A percentile compares a stretch with the other conserved stretches of the same genome.
Evolutionary conservation across 257 asterid species (phyloP).

Genomic region (Coffea canephora): DNA sequence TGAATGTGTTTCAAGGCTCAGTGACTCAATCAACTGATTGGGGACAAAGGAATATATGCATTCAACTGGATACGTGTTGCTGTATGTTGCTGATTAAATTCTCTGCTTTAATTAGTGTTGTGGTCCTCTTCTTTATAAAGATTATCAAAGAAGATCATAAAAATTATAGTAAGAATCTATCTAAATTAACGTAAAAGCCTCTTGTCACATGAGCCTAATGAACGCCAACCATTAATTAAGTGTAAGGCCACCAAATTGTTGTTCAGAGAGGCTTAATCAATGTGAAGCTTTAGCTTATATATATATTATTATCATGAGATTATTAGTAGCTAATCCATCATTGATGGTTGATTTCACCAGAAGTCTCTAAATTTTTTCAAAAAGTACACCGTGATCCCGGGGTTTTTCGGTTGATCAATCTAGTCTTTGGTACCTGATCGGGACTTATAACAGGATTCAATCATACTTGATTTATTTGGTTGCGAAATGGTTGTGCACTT

Average conservation of each 20-base stretch:
- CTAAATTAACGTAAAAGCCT: slow-evolving; percentile 18
- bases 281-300: slow-evolving; percentile 2
- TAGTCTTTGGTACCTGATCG: background rate
- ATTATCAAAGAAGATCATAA: background rate
- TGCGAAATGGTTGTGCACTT: background rate
- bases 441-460: background rate
- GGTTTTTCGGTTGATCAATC: background rate
- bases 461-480: background rate
- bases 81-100: background rate
- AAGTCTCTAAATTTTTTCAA: background rate
- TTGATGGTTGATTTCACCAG: background rate
- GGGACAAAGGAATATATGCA: background rate
- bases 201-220: slow-evolving; percentile 40
- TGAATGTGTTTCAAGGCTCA: background rate
- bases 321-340: background rate
- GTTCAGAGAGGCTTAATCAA: background rate
- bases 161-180: background rate
- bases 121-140: slow-evolving; percentile 6
- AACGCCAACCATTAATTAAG: slow-evolving; percentile 22
- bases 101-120: background rate
- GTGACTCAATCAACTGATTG: background rate
- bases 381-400: background rate
- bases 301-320: too few species aligned
- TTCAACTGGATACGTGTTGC: background rate
- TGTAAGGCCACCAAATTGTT: slow-evolving; percentile 15